A percentile compares a stretch with the other conserved stretches of the same genome.
Conservation (phyloP, 108 stramenopile species). For the Pelagomonas calceolata region DNA sequence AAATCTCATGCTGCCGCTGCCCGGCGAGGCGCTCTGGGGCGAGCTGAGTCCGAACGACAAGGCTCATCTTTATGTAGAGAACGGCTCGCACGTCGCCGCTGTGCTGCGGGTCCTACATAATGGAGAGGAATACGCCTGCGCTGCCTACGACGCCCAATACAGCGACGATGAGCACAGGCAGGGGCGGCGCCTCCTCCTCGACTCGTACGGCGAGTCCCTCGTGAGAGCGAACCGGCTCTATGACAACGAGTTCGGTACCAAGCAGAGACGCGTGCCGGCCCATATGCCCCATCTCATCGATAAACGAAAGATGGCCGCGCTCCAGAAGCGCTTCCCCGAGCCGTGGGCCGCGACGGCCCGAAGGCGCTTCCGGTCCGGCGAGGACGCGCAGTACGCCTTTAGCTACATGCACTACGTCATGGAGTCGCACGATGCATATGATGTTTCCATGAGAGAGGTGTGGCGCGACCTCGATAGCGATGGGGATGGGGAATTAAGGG, state of each 20-base stretch:
- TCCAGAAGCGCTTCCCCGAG: slow-evolving; percentile 21
- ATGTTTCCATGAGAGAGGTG: not conserved
- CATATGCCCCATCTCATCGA: slow-evolving; percentile 45
- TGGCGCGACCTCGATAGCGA: slow-evolving; percentile 29
- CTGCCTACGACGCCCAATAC: too few relatives aligned
- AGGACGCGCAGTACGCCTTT: slow-evolving; percentile 44
- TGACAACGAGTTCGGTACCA: slow-evolving; percentile 23
- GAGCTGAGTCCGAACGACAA: too few relatives aligned
- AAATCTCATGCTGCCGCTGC: too few relatives aligned
- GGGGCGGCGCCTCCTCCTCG: slow-evolving; percentile 12
- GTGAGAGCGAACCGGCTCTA: slow-evolving; percentile 29
- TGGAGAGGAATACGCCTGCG: too few relatives aligned
- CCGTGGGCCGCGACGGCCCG: slow-evolving; percentile 23
- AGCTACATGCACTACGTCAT: slow-evolving; percentile 37
- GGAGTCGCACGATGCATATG: slow-evolving; percentile 4
- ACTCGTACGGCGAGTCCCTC: slow-evolving; percentile 31
- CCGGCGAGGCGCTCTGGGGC: too few relatives aligned
- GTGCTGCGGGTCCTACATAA: too few relatives aligned
- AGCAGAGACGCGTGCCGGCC: slow-evolving; percentile 30
- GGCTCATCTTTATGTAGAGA: too few relatives aligned
- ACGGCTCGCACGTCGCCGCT: too few relatives aligned
- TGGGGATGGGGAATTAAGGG: slow-evolving; percentile 14
- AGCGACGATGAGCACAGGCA: too few relatives aligned
- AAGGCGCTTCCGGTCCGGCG: slow-evolving; percentile 24
- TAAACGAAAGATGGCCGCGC: slow-evolving; percentile 8